Evolutionary conservation across 257 asterid genomes (phyloP), one percentile per base, ranked within the genome.

Genomic region (Striga asiatica): DNA sequence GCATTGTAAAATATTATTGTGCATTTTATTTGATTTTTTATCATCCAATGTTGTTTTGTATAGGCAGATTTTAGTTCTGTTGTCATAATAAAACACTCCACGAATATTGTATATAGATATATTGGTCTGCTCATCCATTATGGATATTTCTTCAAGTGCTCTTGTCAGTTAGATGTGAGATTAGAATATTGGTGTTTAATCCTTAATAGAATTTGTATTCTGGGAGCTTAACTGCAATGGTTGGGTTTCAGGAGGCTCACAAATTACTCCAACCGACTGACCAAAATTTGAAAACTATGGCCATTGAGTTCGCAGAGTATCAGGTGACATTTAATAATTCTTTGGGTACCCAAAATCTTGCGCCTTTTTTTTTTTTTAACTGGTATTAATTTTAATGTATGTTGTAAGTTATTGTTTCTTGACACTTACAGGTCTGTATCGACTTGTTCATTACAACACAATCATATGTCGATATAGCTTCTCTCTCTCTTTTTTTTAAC

Each of bases 361-460:
- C 34, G 20, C 43, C 22, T 21, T 13, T 23, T 20, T 27, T 49
- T 19, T 35, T 46, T 46, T 47, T 47, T 47, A 24, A 31, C 27
- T 45, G 21, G 37, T 24, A 56, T 31, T 45, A 50, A 49, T 38
- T 59, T 38, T 14, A 38, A 38, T 38, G n/a, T 38, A 5, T 43
- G 23, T 54, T 54, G 21, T 51, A 16, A 60, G 56, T 54, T 38
- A 51, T 66, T 43, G 38, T 19, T 27, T 31, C 27, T 56, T 57
- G 51, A 56, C 37, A 52, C 49, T 71, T 60, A 57, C 84, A 91
- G 97, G 94, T 89, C 70, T 89, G 91, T 60, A 91, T 89, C 65
- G 97, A 89, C 76, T 71, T 89, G 80, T 89, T 89, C 73, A 70
- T 89, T 66, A 83, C 97, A 34, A 76, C 96, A 14, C 97, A 85